Base-by-base conservation (phyloP, 495 filamentous ascomycete species). In the Daldinia decipiens region DNA sequence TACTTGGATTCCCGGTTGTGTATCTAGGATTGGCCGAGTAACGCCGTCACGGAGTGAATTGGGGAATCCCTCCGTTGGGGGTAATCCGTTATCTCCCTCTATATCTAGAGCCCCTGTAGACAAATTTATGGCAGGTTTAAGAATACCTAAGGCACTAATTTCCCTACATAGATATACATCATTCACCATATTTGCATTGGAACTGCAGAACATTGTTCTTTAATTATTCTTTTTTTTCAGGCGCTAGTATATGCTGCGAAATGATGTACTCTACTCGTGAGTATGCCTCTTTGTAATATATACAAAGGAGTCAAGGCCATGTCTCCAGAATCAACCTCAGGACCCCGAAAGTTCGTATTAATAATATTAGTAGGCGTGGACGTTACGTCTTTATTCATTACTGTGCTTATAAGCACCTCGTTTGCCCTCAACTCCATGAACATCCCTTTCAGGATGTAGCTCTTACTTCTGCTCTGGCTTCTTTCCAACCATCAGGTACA, bases 401-500 rank as follows among this genome's bases (percentile, higher is more conserved):
- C 36, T 54, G 61, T 73, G 70, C 70, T 51, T 61, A 62, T 73
- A 73, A 65, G 70, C 70, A 73, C 65, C 17, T 58, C 31, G 24
- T 11, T 50, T 67, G 27, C 24, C 47, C 39, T 51, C 19, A 15
- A 52, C 47, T 31, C 9, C 4, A 38, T 15, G 8, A 31, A n/a
- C 26, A 3, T 45, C 27, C 31, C 13, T 6, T 39, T 19, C 19
- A 5, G 60, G 13, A 5, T 12, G 4, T 4, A 24, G 9, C 11
- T 13, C 17, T 67, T 77, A 84, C 70, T 47, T 47, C 43, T 82
- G 74, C 47, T 71, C 71, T n/a, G 95, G 93, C 85, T 99, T 99
- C 82, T 93, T 88, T 39, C 87, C 95, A 62, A 99, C 89, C 95
- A 99, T 98, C 79, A 99, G 83, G 84, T 98, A 98, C 95, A 99